Conservation (phyloP, 768 basidiomycete species). For the Mrakia gelida region DNA sequence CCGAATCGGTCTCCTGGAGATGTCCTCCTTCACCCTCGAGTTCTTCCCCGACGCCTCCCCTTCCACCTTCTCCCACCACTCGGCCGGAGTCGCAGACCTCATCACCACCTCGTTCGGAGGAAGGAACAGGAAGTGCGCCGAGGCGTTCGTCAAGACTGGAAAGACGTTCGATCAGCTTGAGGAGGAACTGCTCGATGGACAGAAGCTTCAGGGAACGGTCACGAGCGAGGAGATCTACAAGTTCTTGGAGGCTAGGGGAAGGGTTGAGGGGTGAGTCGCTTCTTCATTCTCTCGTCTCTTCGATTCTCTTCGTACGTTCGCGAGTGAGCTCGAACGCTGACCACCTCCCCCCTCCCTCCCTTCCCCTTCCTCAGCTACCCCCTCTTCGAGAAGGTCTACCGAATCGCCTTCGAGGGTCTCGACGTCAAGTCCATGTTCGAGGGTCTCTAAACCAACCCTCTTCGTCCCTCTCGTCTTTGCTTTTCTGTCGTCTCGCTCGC, state of each 20-base stretch:
- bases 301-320: neutral
- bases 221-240: constrained; percentile 48
- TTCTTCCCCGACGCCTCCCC: constrained; percentile 49
- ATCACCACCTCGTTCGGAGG: constrained; percentile 49
- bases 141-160: constrained; percentile 46
- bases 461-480: too few species aligned
- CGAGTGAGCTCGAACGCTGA: too few species aligned
- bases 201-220: constrained; percentile 50
- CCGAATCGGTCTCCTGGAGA: constrained; percentile 51
- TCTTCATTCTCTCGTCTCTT: neutral
- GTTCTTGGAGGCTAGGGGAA: constrained; percentile 46
- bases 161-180: constrained; percentile 50
- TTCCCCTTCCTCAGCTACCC: constrained; percentile 37
- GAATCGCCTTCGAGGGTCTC: constrained; percentile 43
- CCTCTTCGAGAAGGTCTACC: constrained; percentile 44
- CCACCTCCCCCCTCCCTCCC: too few species aligned
- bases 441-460: constrained; percentile 16
- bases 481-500: too few species aligned
- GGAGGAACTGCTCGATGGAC: constrained; percentile 48
- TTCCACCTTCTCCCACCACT: constrained; percentile 49
- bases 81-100: constrained; percentile 50
- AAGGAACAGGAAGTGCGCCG: constrained; percentile 39
- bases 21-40: constrained; percentile 49
- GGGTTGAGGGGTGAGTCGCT: constrained; percentile 37
- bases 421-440: constrained; percentile 36